Base-by-base conservation (phyloP, 1,284 basidiomycete species). In the Malassezia obtusa region DNA sequence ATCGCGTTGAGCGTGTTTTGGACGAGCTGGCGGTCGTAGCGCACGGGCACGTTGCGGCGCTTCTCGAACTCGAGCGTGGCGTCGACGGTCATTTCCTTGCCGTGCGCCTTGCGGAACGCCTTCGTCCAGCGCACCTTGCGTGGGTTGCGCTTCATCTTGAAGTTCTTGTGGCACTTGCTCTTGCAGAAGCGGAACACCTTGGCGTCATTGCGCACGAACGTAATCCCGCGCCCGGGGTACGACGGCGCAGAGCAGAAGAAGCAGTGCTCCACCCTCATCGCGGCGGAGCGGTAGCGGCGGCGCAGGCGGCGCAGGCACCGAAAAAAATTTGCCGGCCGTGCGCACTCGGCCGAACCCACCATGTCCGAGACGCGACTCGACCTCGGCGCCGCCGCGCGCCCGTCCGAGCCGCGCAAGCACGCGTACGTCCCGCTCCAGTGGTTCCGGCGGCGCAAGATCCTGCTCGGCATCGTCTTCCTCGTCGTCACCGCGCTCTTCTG, bases 71-170 rank as follows among this genome's bases (percentile, higher is more conserved):
- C 91, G 75, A 96, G 89, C 2, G 92, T 98, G 1, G 91, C 87
- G 78, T 99, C 94, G 70, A 99, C 87, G 12, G 88, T 92, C 94
- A 99, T 99, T 78, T 99, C 94, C 79, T 98, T 99, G 61, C 94
- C 94, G 55, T 90, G 88, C 22, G 94, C 89, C 76, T 92, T 95
- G 66, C 94, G 83, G 82, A 99, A 99, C 15, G 94, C 94, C 77
- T 99, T 99, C 50, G 94, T 99, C 94, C 94, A 99, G 68, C 89
- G 82, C 46, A 99, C 91, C 78, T 99, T 99, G 62, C 94, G 84
- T 44, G 94, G 94, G 78, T 99, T 99, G 46, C 94, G 86, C 80
- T 98, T 99, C 92, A 99, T 95, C 78, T 89, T 92, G 67, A 71
- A 72, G 65, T 72, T 73, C 65, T 73, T 73, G 64, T 73, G 71